Evolutionary conservation across 163 green algal species (phyloP).

Genomic region (Chloroidium sp.): DNA sequence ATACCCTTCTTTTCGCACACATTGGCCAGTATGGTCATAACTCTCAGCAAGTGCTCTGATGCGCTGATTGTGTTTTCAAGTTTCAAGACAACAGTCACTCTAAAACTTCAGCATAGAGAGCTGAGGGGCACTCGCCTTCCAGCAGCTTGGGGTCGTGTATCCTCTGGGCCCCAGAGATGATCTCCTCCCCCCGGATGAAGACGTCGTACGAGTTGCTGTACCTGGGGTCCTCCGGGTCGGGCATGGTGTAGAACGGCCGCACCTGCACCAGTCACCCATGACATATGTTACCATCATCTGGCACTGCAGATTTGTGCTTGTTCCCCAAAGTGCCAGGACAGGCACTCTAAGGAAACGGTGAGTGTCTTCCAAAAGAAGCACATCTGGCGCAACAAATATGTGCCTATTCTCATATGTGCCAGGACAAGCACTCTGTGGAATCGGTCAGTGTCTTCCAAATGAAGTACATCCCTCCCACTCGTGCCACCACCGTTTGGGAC

Average conservation of each 20-base stretch:
- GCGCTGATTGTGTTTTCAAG: too few relatives aligned
- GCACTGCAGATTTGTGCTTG: not conserved
- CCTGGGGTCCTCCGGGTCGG: conserved; percentile 66
- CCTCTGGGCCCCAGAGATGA: conserved; percentile 93
- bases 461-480: too few relatives aligned
- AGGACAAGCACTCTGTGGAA: too few relatives aligned
- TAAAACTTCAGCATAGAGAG: too few relatives aligned
- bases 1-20: too few relatives aligned
- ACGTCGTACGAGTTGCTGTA: conserved; percentile 98
- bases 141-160: conserved; percentile 91
- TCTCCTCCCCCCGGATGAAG: conserved; percentile 99
- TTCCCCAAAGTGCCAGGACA: not conserved
- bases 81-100: too few relatives aligned
- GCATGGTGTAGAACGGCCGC: conserved; percentile 98
- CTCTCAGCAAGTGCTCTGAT: too few relatives aligned
- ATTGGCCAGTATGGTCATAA: too few relatives aligned
- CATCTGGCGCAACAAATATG: not conserved
- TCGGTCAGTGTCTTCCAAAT: too few relatives aligned
- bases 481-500: too few relatives aligned
- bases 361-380: not conserved
- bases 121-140: conserved; percentile 20
- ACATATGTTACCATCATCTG: too few relatives aligned
- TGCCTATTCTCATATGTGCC: too few relatives aligned
- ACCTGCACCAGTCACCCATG: conserved; percentile 11
- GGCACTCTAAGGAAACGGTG: not conserved